Evolutionary conservation across 2,329 filamentous ascomycete species (phyloP), one percentile per base, ranked within the genome.

Genomic region (Hymenotorrendiella dingleyae): DNA sequence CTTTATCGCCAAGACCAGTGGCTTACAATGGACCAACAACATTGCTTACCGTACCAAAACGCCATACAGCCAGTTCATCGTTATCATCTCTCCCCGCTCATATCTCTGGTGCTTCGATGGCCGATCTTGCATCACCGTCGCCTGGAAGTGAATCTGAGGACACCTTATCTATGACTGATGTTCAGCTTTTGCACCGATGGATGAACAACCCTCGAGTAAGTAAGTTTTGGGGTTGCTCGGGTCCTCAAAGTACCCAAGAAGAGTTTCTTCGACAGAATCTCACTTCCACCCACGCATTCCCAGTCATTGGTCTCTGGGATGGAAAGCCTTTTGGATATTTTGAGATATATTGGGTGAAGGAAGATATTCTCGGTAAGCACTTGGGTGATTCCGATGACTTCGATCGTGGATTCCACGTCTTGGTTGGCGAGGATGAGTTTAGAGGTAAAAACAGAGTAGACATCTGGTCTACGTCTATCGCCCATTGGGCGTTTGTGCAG

Each of bases 301-400:
- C 93, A 0, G 88, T 83, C 0, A 91, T 97, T 47, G 93, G 86
- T 1, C 82, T 89, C 61, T 98, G 91, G 86, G 88, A 97, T 55
- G 90, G 88, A 9, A 84, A 91, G 47, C 91, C 91, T 0, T 98
- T 97, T 66, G 93, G 89, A 0, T 98, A 94, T 62, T 96, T 98
- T 61, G 93, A 98, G 68, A 76, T 98, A 24, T 98, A 98, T 67
- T 98, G 93, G 91, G 88, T 93, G 3, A 95, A 94, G 58, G 93
- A 98, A 61, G 93, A 97, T 58, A 68, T 72, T 0, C 63, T 98
- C 1, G 88, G 86, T 0, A 75, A 73, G 36, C 73, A 87, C 50
- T 64, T 94, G n/a, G 73, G 80, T 62, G 73, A 76, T 3, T 78
- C 81, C 0, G 78, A 76, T 6, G 86, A 95, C 56, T 97, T 84